A percentile compares a stretch with the other conserved stretches of the same genome.
These are phyloP conservation scores for Hibiscus tridactylites DNA, from an alignment of 345 rosid genomes.

Conservation along the genomic window DNA sequence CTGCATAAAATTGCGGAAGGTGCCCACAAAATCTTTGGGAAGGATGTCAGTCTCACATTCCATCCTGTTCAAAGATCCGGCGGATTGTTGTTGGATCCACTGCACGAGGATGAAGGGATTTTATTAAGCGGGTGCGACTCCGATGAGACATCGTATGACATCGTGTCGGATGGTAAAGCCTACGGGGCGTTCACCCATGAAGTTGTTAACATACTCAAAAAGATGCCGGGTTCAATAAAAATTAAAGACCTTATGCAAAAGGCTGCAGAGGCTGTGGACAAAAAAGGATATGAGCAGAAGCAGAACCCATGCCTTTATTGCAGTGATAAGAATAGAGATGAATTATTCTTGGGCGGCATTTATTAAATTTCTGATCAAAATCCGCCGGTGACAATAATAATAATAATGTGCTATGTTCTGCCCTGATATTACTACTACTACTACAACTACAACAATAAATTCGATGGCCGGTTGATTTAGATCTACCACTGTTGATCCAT, in stretches of 20 bases:
- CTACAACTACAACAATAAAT: too few relatives aligned
- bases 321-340: conserved; percentile 56
- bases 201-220: not conserved
- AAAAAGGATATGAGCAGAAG: conserved; percentile 24
- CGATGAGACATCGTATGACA: not conserved
- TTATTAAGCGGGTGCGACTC: not conserved
- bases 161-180: accelerated
- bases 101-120: not conserved
- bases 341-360: conserved; percentile 28
- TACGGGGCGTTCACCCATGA: not conserved
- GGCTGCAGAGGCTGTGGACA: conserved; percentile 46
- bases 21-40: not conserved
- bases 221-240: not conserved
- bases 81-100: not conserved
- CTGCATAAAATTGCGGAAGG: not conserved
- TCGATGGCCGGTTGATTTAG: not conserved
- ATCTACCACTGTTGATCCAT: not conserved
- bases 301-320: conserved; percentile 89
- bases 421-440: too few relatives aligned
- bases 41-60: not conserved
- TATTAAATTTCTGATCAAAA: too few relatives aligned
- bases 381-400: too few relatives aligned
- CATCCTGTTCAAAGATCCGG: not conserved
- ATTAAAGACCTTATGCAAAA: conserved; percentile 43
- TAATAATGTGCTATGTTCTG: too few relatives aligned